Percentiles rank a stretch among this genome's conserved stretches.
Evolutionary conservation across 1,284 basidiomycete species (phyloP).

Genomic region (Leucoagaricus sp.): DNA sequence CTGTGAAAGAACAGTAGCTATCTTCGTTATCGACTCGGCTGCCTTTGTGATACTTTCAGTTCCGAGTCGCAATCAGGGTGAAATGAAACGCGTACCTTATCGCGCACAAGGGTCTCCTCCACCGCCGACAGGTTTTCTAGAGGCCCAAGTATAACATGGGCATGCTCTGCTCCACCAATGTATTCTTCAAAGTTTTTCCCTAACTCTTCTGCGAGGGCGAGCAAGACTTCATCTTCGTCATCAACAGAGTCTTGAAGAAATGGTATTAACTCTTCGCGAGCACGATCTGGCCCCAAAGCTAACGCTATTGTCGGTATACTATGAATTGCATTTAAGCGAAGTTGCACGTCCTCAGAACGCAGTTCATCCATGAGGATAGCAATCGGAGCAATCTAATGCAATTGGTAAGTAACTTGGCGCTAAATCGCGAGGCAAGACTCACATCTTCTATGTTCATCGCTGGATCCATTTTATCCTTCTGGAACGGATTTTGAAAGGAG

Average conservation of each 20-base stretch:
- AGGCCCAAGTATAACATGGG: conserved; percentile 89
- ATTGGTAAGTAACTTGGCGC: conserved; percentile 21
- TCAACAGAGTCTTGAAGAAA: conserved; percentile 98
- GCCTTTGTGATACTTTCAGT: conserved; percentile 59
- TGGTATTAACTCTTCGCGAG: conserved; percentile 94
- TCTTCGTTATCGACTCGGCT: conserved; percentile 94
- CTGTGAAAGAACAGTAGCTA: conserved; percentile 79
- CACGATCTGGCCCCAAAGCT: conserved; percentile 93
- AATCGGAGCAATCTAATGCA: conserved; percentile 76
- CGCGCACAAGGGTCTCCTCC: conserved; percentile 97
- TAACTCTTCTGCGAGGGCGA: conserved; percentile 95
- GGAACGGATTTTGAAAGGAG: neutral
- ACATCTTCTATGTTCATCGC: conserved; percentile 58
- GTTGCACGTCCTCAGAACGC: conserved; percentile 92
- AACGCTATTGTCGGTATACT: conserved; percentile 98
- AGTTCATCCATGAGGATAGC: conserved; percentile 94
- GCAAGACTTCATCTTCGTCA: conserved; percentile 98
- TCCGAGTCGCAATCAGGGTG: conserved; percentile 5
- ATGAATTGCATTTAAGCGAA: conserved; percentile 96
- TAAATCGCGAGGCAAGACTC: conserved; percentile 20
- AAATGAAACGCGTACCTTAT: conserved; percentile 70
- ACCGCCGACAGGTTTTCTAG: conserved; percentile 96
- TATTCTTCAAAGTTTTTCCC: conserved; percentile 94
- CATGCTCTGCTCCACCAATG: conserved; percentile 88
- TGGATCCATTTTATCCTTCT: conserved; percentile 56